Evolutionary conservation across 176 grass and related monocot genomes (phyloP).

Genomic region (Luzula sylvatica): DNA sequence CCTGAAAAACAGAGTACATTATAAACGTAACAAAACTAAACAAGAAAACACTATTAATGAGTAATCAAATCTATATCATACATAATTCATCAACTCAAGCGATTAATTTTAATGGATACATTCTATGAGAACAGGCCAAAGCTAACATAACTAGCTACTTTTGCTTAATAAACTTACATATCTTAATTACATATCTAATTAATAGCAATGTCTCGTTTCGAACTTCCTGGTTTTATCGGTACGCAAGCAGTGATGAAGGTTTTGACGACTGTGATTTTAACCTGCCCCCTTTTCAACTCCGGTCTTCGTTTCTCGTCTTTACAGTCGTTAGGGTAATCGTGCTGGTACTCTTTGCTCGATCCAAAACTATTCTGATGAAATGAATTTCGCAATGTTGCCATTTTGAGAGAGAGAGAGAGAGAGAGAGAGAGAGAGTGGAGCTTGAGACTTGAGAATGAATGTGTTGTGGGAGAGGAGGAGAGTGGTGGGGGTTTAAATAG

Average conservation of each 20-base stretch:
- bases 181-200: too few relatives aligned
- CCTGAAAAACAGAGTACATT: too few relatives aligned
- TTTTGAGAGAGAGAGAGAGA: conserved; percentile 4
- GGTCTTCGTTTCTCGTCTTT: neutral
- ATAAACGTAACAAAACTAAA: too few relatives aligned
- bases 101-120: too few relatives aligned
- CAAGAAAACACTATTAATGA: too few relatives aligned
- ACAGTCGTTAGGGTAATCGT: neutral
- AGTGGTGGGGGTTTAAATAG: neutral
- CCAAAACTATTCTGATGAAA: conserved; percentile 16
- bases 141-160: too few relatives aligned
- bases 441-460: neutral
- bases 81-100: too few relatives aligned
- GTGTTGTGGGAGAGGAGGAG: neutral
- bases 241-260: neutral
- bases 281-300: neutral
- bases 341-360: neutral
- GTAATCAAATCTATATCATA: too few relatives aligned
- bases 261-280: neutral
- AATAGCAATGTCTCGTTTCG: too few relatives aligned
- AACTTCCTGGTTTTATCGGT: neutral
- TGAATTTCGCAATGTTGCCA: neutral
- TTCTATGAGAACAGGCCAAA: too few relatives aligned
- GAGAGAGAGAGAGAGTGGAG: neutral
- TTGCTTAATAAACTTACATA: too few relatives aligned